Evolutionary conservation across 2,329 filamentous ascomycete genomes (phyloP), one percentile per base, ranked within the genome.

Genomic region (Hyphodiscus sp.): DNA sequence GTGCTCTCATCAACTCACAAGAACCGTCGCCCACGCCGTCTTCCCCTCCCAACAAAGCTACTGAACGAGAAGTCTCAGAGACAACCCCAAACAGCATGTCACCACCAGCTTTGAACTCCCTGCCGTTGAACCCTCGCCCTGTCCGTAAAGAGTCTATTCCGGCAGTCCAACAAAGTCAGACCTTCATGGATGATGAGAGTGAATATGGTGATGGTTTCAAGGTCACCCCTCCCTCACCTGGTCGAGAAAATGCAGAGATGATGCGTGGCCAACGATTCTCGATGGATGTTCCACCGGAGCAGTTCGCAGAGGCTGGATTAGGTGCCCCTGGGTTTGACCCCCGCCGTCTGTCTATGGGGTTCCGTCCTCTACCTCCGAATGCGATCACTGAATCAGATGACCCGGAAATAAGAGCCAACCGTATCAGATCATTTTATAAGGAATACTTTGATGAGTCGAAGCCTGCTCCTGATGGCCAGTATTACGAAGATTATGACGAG

Each of bases 361-460:
- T 95, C 70, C 86, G 94, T 16, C 94, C 94, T 20, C 78, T 99
- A 58, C 94, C 94, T 5, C 89, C 91, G 38, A 85, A 91, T 65
- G 88, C 95, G 59, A 83, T 89, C 51, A 79, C 77, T 29, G 82
- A 86, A 44, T 82, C 85, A 2, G 94, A 97, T 67, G 92, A 96
- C 68, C 91, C 94, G 0, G 94, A 97, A 70, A 85, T 92, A 66
- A 84, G 94, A 65, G 94, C 94, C 59, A 97, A 96, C 75, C 85
- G 94, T 54, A 99, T 99, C 62, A 83, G 94, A 69, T 99, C 94
- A 3, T 99, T 99, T 76, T 99, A 99, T 76, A 96, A 96, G 75
- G 94, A 99, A 69, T 99, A 99, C 74, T 99, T 99, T 64, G 94
- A 97, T 61, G 92, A 96, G 43, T 82, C 77, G 55, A 88, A 83